phyloP scores from a whole-genome alignment of 1,284 basidiomycete genomes.

The Taiwanofungus camphoratus region DNA sequence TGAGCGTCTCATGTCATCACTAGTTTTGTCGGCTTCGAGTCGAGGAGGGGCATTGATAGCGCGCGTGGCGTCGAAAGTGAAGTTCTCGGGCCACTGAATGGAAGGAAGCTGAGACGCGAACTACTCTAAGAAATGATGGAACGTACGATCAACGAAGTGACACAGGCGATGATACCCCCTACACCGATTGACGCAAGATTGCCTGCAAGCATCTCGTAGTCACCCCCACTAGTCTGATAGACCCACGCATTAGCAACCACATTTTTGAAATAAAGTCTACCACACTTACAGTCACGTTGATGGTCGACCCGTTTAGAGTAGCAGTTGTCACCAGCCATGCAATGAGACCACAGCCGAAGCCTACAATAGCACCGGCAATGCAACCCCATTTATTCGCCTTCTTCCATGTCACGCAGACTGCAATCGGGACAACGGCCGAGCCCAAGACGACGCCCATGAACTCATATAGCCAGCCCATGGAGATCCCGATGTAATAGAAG shows the following conservation, averaged over 20 bases:
- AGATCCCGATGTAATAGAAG: constrained; percentile 86
- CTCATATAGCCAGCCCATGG: constrained; percentile 85
- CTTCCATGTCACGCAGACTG: constrained; percentile 74
- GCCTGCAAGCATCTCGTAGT: constrained; percentile 82
- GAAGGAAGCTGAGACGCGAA: neutral
- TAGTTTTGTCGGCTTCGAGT: constrained; percentile 18
- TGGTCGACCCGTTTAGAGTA: constrained; percentile 58
- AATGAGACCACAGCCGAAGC: constrained; percentile 67
- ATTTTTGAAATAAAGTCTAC: neutral
- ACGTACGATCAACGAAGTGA: constrained; percentile 55
- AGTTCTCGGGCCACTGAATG: constrained; percentile 71
- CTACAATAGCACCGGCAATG: constrained; percentile 64
- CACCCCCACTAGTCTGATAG: constrained; percentile 43
- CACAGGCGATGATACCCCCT: constrained; percentile 71
- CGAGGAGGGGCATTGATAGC: constrained; percentile 53
- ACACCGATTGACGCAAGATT: constrained; percentile 84
- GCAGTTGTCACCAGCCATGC: constrained; percentile 85
- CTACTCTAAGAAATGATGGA: neutral
- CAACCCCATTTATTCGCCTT: constrained; percentile 83
- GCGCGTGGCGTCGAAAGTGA: constrained; percentile 75
- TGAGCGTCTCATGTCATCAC: constrained; percentile 7
- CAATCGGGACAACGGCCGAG: constrained; percentile 83
- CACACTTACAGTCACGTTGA: constrained; percentile 63
- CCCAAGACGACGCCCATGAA: constrained; percentile 85
- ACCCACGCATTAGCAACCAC: constrained; percentile 8